Conservation (phyloP, 345 rosid species). For the Mangifera indica region DNA sequence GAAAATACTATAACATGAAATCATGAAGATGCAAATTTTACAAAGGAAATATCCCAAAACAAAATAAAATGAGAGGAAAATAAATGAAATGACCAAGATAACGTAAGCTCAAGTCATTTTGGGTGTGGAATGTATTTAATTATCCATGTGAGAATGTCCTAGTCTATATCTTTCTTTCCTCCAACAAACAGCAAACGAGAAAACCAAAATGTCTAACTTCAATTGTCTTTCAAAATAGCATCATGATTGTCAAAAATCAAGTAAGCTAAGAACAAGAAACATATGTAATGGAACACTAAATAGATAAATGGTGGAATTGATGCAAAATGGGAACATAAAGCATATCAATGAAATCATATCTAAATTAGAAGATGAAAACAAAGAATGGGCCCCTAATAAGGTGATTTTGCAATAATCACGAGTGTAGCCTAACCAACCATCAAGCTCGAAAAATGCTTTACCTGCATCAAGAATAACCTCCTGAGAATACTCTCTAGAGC, state of each 20-base stretch:
- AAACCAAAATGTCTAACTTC: neutral
- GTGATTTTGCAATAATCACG: constrained; percentile 9
- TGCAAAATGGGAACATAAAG: neutral
- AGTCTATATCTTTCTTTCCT: neutral
- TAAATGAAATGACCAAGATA: neutral
- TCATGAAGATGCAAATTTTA: neutral
- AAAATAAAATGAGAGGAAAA: neutral
- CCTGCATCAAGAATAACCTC: constrained; percentile 71
- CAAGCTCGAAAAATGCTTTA: constrained; percentile 95
- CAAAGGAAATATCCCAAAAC: no score
- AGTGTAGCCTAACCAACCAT: constrained; percentile 80
- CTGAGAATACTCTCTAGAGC: constrained; percentile 52
- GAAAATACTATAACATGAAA: neutral
- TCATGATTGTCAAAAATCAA: neutral
- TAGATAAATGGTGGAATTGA: neutral
- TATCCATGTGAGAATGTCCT: neutral
- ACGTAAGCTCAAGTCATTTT: neutral
- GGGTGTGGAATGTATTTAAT: neutral
- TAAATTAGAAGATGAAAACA: neutral
- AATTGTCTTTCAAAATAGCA: neutral
- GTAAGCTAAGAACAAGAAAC: neutral
- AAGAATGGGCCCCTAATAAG: neutral
- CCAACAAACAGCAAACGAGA: neutral
- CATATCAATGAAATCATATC: neutral
- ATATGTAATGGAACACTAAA: neutral